Conservation (phyloP, 345 rosid genomes). For the Physaria fendleri region DNA sequence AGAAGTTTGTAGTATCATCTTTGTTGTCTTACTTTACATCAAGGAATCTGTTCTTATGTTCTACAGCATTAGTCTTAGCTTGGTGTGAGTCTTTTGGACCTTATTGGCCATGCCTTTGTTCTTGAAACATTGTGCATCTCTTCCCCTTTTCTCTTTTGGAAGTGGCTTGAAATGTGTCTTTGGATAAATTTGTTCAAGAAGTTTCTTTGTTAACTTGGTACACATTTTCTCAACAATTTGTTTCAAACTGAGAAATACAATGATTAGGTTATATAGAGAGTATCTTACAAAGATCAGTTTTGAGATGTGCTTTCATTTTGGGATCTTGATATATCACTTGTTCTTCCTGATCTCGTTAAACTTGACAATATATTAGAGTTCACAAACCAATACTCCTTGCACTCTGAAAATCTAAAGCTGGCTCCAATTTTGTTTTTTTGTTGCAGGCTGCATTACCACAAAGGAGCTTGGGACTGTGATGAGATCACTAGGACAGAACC, state of each 20-base stretch:
- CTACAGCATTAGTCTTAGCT: background rate
- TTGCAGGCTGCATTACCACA: conserved; percentile 32
- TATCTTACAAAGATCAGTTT: background rate
- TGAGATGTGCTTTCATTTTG: background rate
- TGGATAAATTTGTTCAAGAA: background rate
- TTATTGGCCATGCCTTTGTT: background rate
- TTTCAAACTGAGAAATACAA: background rate
- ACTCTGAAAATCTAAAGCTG: background rate
- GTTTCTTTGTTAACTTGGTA: background rate
- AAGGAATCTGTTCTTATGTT: background rate
- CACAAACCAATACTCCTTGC: background rate
- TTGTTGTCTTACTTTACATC: background rate
- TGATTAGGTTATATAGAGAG: background rate
- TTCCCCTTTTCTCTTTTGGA: background rate
- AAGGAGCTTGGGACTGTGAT: conserved; percentile 34
- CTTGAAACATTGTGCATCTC: background rate
- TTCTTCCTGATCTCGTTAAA: background rate
- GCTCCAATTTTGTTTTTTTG: background rate
- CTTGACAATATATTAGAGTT: background rate
- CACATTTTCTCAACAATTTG: background rate
- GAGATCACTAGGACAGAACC: conserved; percentile 35
- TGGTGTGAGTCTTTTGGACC: background rate
- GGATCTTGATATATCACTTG: background rate
- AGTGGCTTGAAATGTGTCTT: background rate
- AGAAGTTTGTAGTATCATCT: background rate